Base-by-base conservation (phyloP, 2,329 filamentous ascomycete genomes). In the Stemphylium lycopersici region DNA sequence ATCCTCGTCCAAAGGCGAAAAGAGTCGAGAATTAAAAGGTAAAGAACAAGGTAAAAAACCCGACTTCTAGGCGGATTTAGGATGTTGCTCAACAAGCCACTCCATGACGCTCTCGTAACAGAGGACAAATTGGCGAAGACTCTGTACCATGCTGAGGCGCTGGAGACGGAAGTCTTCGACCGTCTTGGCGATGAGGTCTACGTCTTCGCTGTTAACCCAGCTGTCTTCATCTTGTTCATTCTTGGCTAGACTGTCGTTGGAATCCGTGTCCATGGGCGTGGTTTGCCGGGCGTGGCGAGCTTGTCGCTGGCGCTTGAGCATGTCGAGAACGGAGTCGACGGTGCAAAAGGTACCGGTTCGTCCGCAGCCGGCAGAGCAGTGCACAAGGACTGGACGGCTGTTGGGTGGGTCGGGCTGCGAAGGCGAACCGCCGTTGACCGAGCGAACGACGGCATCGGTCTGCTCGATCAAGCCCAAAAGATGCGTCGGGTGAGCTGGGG, bases 261-360 rank as follows among this genome's bases (percentile, higher is more conserved):
- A 22, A 33, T 67, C 64, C 22, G 67, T 40, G 6, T 64, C 78
- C 81, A 83, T 83, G 0, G 80, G 78, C 3, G 74, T 75, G 6
- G 52, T 60, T 41, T 76, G 69, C 3, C 74, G 65, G 2, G 49
- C 47, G 6, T 69, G 72, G 4, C 64, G 66, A 26, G 76, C 77
- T 55, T 75, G 72, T 16, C 80, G 84, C 75, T 96, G 92, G n/a
- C 90, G 87, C 78, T 96, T 96, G 56, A 99, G 79, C 90, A 97
- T 96, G 75, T 97, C 93, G 52, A 98, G 88, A 7, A 98, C 95
- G 34, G 89, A 93, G 73, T 98, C 95, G 13, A 98, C 92, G 0
- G 95, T 96, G 74, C 95, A 98, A 71, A 98, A 99, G 0, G 95
- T 93, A 3, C 95, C 95, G 0, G 95, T 99, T 12, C 95, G 89